phyloP scores from a whole-genome alignment of 768 basidiomycete genomes.

The Kwoniella sp. region DNA sequence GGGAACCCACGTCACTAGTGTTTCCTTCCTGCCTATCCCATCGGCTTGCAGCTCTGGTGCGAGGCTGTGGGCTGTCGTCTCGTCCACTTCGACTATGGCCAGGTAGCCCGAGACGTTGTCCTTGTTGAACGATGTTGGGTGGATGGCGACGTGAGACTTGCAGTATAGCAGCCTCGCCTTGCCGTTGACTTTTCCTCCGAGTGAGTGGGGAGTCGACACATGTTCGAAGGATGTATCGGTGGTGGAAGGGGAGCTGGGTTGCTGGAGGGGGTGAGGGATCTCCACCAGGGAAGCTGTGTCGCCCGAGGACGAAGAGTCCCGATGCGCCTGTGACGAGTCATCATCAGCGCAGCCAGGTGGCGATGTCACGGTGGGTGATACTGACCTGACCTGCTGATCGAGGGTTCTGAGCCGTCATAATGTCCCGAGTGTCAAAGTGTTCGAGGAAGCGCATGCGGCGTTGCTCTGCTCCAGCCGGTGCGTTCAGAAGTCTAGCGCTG shows the following conservation, averaged over 20 bases:
- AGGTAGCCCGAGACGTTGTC: slow-evolving; percentile 95
- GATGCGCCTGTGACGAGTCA: neutral
- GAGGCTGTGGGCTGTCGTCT: slow-evolving; percentile 6
- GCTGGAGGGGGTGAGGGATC: neutral
- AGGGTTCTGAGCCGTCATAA: neutral
- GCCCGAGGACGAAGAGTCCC: neutral
- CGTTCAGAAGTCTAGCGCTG: no score
- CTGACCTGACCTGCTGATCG: neutral
- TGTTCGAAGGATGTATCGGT: slow-evolving; percentile 10
- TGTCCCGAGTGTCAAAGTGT: neutral
- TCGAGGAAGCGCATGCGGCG: neutral
- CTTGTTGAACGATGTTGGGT: slow-evolving; percentile 82
- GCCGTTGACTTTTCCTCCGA: neutral
- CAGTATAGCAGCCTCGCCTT: slow-evolving; percentile 64
- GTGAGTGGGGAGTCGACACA: slow-evolving; percentile 3
- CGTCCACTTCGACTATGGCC: slow-evolving; percentile 78
- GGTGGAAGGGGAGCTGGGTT: slow-evolving; percentile 12
- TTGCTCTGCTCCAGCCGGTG: no score
- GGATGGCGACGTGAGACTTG: slow-evolving; percentile 92
- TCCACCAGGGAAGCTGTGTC: neutral
- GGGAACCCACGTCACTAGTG: slow-evolving; percentile 87
- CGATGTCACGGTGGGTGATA: neutral
- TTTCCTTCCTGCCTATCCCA: slow-evolving; percentile 58
- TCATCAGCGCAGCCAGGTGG: neutral
- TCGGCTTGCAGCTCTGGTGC: slow-evolving; percentile 18